phyloP scores from a whole-genome alignment of 2,329 filamentous ascomycete genomes.

The Coniochaeta hoffmannii region DNA sequence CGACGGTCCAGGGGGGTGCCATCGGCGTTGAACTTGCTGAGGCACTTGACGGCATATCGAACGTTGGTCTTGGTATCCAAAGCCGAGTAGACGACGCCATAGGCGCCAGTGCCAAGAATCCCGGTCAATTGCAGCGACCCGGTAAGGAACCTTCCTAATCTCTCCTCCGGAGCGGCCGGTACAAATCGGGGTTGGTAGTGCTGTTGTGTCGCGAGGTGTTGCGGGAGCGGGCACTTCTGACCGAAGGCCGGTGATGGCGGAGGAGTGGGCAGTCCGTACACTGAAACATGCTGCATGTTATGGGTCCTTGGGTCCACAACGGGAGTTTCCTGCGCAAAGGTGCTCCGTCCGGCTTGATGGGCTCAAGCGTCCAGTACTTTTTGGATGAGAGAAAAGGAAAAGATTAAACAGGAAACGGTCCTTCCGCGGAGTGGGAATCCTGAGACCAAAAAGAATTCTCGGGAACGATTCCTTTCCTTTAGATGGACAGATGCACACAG shows the following conservation, averaged over 20 bases:
- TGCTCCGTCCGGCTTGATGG: constrained; percentile 4
- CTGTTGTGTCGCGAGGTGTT: constrained; percentile 20
- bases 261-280: constrained; percentile 49
- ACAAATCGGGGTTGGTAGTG: constrained; percentile 39
- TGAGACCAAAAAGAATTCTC: constrained; percentile 16
- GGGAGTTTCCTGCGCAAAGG: constrained; percentile 8
- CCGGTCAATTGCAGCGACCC: constrained; percentile 75
- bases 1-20: constrained; percentile 69
- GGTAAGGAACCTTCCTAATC: constrained; percentile 76
- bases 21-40: constrained; percentile 79
- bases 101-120: constrained; percentile 88
- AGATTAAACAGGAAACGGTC: constrained; percentile 21
- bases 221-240: constrained; percentile 36
- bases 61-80: constrained; percentile 73
- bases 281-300: constrained; percentile 54
- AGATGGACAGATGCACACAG: constrained; percentile 9
- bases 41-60: constrained; percentile 90
- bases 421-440: constrained; percentile 19
- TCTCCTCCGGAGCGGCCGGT: constrained; percentile 68
- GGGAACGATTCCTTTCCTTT: constrained; percentile 12
- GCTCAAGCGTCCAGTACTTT: not conserved
- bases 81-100: constrained; percentile 91
- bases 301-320: constrained; percentile 18
- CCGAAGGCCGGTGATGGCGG: constrained; percentile 49
- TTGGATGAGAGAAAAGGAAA: constrained; percentile 13